Percentiles rank a stretch among this genome's conserved stretches.
Evolutionary conservation across 108 stramenopile genomes (phyloP).

Genomic region (Fistulifera solaris): DNA sequence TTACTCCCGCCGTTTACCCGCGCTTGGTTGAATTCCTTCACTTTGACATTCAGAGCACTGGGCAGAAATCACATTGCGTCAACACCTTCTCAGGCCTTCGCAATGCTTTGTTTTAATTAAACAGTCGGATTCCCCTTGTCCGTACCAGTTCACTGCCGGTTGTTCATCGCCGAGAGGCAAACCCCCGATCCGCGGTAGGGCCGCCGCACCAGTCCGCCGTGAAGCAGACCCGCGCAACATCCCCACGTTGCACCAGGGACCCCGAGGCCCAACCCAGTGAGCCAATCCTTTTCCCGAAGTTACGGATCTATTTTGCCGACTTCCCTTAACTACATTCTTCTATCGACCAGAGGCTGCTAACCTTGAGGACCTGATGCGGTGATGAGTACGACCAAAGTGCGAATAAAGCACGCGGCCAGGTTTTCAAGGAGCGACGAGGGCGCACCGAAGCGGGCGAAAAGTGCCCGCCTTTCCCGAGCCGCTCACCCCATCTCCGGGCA

Average conservation of each 20-base stretch:
- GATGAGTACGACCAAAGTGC: slow-evolving; percentile 84
- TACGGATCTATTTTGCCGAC: slow-evolving; percentile 84
- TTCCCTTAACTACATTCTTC: slow-evolving; percentile 93
- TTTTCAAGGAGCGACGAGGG: slow-evolving; percentile 85
- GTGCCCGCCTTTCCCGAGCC: slow-evolving; percentile 77
- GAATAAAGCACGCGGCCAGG: slow-evolving; percentile 80
- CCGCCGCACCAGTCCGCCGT: slow-evolving; percentile 50
- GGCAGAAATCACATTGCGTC: slow-evolving; percentile 86
- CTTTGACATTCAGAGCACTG: slow-evolving; percentile 87
- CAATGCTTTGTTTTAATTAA: slow-evolving; percentile 88
- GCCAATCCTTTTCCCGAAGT: slow-evolving; percentile 87
- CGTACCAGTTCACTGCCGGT: slow-evolving; percentile 76
- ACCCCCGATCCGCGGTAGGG: slow-evolving; percentile 38
- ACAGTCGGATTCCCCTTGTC: slow-evolving; percentile 85
- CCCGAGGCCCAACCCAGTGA: slow-evolving; percentile 77
- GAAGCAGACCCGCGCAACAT: slow-evolving; percentile 62
- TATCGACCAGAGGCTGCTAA: slow-evolving; percentile 94
- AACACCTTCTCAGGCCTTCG: slow-evolving; percentile 78
- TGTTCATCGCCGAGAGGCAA: slow-evolving; percentile 60
- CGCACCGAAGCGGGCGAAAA: slow-evolving; percentile 79
- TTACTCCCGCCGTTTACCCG: slow-evolving; percentile 89
- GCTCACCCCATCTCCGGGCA: slow-evolving; percentile 81
- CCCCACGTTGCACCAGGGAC: slow-evolving; percentile 46
- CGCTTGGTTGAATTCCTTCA: slow-evolving; percentile 84
- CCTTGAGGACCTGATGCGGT: slow-evolving; percentile 98